Base-by-base conservation (phyloP, 345 rosid genomes). In the Eucalyptus coolabah region DNA sequence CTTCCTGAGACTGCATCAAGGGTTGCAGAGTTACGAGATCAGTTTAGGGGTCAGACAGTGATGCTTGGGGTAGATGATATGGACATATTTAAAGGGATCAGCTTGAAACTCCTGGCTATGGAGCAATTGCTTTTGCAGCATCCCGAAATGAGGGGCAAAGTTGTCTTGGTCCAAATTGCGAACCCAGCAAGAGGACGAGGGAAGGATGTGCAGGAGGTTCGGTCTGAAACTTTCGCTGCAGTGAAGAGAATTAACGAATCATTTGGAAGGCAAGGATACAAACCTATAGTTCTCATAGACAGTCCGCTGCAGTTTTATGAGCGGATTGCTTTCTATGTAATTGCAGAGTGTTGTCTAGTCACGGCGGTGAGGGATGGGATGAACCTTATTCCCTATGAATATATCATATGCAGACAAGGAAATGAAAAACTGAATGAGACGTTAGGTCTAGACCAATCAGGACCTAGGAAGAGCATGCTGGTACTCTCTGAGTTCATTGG, bases 141-240 rank as follows among this genome's bases (percentile, higher is more conserved):
- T 92, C 97, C 95, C 2, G 94, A 92, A 23, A 95, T 93, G 89
- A 91, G 91, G 87, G 97, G 98, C 50, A 89, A 94, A 90, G 98
- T 98, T 88, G 98, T 98, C 54, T 93, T 98, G 92, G 97, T 98
- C 65, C 99, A 98, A 94, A 98, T 98, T 28, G 98, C 98, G 30
- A 98, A 98, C 90, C 99, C 99, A 2, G 99, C 98, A 28, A 95
- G 99, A 93, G 98, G 98, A 32, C 94, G 98, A 67, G 99, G 99
- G 69, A 97, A 91, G 92, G 98, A 96, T 23, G 98, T 98, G 51
- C 95, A 94, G 50, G 99, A 97, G 92, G 96, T 97, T 86, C 96
- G 90, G n/a, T 90, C 93, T 87, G 99, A 98, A 92, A 97, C 98
- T 47, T 90, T 92, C 86, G 96, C 96, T 11, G 93, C 95, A 3